Conservation (phyloP, 1,139 yeast genomes). For the Sugiyamaella castrensis region DNA sequence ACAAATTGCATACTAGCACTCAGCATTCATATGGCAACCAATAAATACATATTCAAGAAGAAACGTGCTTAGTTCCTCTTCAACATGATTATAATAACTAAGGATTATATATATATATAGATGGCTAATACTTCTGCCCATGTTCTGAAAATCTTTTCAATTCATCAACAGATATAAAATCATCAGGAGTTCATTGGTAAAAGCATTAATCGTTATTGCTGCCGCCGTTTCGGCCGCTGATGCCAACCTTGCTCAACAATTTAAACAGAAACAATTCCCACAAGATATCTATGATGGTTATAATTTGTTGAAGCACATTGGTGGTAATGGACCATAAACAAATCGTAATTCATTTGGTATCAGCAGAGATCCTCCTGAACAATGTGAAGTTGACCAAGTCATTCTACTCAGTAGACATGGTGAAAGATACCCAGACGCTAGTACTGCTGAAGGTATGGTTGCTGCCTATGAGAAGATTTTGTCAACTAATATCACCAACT, state of each 20-base stretch:
- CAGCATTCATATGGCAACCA: no score
- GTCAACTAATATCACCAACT: constrained; percentile 23
- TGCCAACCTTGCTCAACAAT: constrained; percentile 17
- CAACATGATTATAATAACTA: no score
- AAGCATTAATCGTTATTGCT: no score
- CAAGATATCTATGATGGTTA: constrained; percentile 34
- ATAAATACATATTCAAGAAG: no score
- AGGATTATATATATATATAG: no score
- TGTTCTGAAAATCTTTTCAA: no score
- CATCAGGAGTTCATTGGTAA: no score
- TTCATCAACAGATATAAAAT: no score
- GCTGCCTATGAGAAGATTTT: constrained; percentile 20
- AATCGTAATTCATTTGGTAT: constrained; percentile 46
- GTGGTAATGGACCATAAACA: constrained; percentile 48
- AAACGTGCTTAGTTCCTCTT: no score
- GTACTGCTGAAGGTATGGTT: constrained; percentile 22
- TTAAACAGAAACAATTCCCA: constrained; percentile 40
- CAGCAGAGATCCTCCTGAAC: constrained; percentile 45
- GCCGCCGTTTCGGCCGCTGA: no score
- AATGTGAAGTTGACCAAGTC: constrained; percentile 60
- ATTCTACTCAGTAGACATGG: constrained; percentile 67
- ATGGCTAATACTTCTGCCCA: no score
- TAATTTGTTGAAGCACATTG: constrained; percentile 38
- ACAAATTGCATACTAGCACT: no score
- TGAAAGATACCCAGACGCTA: constrained; percentile 56